Base-by-base conservation (phyloP, 1,139 yeast genomes). In the Chernovozyma aurita region DNA sequence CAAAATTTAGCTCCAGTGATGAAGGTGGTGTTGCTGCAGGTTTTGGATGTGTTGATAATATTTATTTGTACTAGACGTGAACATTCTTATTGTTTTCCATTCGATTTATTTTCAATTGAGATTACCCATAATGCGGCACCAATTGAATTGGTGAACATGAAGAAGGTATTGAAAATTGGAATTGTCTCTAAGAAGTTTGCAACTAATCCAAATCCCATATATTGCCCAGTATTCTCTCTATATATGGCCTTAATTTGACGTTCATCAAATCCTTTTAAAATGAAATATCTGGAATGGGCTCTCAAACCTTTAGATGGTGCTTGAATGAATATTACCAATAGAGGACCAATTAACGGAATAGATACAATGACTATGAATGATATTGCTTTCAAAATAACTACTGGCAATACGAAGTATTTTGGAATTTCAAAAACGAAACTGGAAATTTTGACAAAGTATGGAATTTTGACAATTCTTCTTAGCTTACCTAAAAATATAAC, bases 21-120 rank as follows among this genome's bases (percentile, higher is more conserved):
- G 98, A 92, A 65, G 98, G 98, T 34, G 98, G 98, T 27, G 97
- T 92, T 24, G 97, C 97, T 22, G 97, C 98, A 12, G 98, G 98
- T 0, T 92, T 85, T 61, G 98, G 97, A 9, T 88, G 97, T 59
- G 87, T 92, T 36, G 98, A 92, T 59, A 85, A 90, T 50, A 56
- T 76, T 18, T 73, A 73, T 45, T 59, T 76, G 36, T 70, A 70
- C 47, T 58, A 54, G 39, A 22, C n/a, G n/a, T n/a, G n/a, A n/a
- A n/a, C n/a, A 22, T n/a, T 22, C 11, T 22, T n/a, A 22, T n/a
- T n/a, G 25, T 11, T n/a, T 22, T 22, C 12, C n/a, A 11, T 12
- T 21, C 16, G 8, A 18, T 42, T 42, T 14, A 36, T 31, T 22
- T 42, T 38, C 35, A 21, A 58, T 53, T 24, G 58, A 55, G 11